Conservation (phyloP, 306 rosid species). For the Prunus fruticosa region DNA sequence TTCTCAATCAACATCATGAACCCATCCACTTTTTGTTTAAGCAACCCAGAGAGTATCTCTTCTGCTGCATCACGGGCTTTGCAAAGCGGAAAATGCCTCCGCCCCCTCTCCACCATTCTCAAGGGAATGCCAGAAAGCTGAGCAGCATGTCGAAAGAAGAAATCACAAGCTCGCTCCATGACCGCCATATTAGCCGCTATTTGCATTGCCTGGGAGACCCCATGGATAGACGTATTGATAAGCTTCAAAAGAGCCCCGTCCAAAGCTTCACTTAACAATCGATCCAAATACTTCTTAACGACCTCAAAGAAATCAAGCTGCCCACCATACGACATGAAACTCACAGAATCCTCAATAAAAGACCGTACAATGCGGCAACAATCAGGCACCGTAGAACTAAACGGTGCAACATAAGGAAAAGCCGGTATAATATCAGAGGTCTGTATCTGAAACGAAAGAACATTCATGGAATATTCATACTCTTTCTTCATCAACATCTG, state of each 20-base stretch:
- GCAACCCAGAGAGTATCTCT: slow-evolving; percentile 44
- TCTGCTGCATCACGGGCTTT: slow-evolving; percentile 94
- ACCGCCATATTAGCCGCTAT: slow-evolving; percentile 97
- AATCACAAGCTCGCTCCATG: slow-evolving; percentile 93
- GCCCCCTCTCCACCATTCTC: slow-evolving; percentile 92
- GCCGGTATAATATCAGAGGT: slow-evolving; percentile 81
- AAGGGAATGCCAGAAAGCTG: slow-evolving; percentile 93
- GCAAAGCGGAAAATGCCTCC: slow-evolving; percentile 78
- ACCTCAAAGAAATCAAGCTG: slow-evolving; percentile 93
- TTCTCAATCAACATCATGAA: slow-evolving; percentile 80
- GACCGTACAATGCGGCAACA: slow-evolving; percentile 97
- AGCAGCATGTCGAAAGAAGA: slow-evolving; percentile 96
- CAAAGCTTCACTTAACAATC: slow-evolving; percentile 73
- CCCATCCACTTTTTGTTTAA: slow-evolving; percentile 53
- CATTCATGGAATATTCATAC: slow-evolving; percentile 96
- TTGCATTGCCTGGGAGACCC: slow-evolving; percentile 94
- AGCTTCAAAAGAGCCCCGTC: slow-evolving; percentile 84
- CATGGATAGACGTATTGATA: slow-evolving; percentile 65
- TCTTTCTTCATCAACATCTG: slow-evolving; percentile 99
- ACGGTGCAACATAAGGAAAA: slow-evolving; percentile 88
- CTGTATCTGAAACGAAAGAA: slow-evolving; percentile 93
- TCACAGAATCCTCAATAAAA: slow-evolving; percentile 92
- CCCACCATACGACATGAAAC: slow-evolving; percentile 97
- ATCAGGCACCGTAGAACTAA: slow-evolving; percentile 92
- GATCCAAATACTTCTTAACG: slow-evolving; percentile 88